Evolutionary conservation across 768 basidiomycete genomes (phyloP), one percentile per base, ranked within the genome.

Genomic region (Phylloporus sp.): DNA sequence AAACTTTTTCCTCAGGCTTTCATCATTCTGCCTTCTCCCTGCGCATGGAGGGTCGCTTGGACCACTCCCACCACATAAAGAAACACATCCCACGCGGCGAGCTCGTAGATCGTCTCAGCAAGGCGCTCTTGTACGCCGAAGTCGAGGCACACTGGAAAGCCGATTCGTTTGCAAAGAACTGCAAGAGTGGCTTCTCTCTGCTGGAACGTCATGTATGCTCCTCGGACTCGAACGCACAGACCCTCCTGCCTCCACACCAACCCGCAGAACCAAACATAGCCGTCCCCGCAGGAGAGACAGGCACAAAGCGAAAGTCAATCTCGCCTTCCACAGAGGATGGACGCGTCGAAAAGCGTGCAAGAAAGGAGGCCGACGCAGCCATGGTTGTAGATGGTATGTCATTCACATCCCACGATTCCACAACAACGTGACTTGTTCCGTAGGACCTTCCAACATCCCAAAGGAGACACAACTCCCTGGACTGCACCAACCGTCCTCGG

Each of bases 51-150:
- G 79, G 76, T 20, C 78, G 78, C 31, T 73, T 91, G 39, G 83
- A 89, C 45, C 74, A 74, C 50, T 85, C 86, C 3, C 76, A 82
- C 36, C 74, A 81, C 53, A 76, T 82, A 49, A 72, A 76, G 53
- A 86, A 83, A 59, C 84, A 86, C 49, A 82, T 92, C 42, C 84
- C 82, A 21, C 80, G 88, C 17, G 90, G 90, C 10, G 86, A 90
- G 61, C 76, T 92, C 21, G 71, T 90, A 32, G 87, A 91, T 46
- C 79, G 90, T 20, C 77, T 92, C 27, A 76, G 78, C 61, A 91
- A 89, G 67, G 81, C 90, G 4, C 69, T 92, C 15, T 76, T 91
- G 9, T 92, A 89, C 55, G 71, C 76, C 17, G 90, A 92, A 68
- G 86, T 86, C 42, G 90, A 92, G 70, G 76, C 82, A 7, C 90